Percentiles rank a stretch among this genome's conserved stretches.
phyloP scores from a whole-genome alignment of 2,329 filamentous ascomycete species.

The Penicillium sp. region DNA sequence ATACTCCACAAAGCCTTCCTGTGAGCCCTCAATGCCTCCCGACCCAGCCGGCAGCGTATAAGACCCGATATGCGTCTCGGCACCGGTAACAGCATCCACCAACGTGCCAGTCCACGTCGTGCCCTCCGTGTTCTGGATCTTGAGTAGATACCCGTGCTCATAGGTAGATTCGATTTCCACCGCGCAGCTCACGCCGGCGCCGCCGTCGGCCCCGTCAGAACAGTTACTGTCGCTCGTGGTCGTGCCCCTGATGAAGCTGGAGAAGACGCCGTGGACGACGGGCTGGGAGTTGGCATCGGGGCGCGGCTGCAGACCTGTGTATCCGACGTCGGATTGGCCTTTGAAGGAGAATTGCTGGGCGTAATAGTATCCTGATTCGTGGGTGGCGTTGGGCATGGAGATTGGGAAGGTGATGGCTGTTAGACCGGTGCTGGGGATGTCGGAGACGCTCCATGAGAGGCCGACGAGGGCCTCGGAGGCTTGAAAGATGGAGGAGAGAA shows the following conservation, averaged over 20 bases:
- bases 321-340: conserved; percentile 26
- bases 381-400: conserved; percentile 49
- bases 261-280: conserved; percentile 36
- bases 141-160: conserved; percentile 22
- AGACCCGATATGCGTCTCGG: conserved; percentile 28
- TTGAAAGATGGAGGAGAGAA: conserved; percentile 12
- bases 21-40: conserved; percentile 24
- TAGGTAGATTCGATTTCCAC: conserved; percentile 27
- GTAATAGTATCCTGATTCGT: conserved; percentile 31
- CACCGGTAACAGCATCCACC: conserved; percentile 24
- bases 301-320: conserved; percentile 33
- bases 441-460: conserved; percentile 12
- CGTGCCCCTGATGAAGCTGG: conserved; percentile 32
- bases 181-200: conserved; percentile 29
- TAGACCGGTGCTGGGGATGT: conserved; percentile 5
- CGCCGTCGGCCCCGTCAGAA: conserved; percentile 32
- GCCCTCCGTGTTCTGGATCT: conserved; percentile 25
- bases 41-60: conserved; percentile 29
- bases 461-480: conserved; percentile 14
- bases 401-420: conserved; percentile 59
- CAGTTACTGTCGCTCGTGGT: conserved; percentile 29
- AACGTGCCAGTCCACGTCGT: conserved; percentile 34
- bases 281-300: conserved; percentile 16
- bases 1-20: conserved; percentile 35
- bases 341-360: conserved; percentile 33